Conservation (phyloP, 208 protist genomes). For the Histomonas meleagridis region DNA sequence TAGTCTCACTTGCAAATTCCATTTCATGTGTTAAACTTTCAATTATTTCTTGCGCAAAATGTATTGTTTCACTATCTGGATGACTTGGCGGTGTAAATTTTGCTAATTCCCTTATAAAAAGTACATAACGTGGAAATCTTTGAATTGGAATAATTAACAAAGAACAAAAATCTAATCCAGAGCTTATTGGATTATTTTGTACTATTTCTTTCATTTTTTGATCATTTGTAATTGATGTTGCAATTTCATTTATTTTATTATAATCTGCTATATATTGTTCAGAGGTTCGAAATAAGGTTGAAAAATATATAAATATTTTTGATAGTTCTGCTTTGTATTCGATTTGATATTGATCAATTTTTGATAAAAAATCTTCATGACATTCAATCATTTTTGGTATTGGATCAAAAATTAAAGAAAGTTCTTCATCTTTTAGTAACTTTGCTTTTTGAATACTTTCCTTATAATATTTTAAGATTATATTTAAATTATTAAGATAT, state of each 20-base stretch:
- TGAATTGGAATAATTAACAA: background rate
- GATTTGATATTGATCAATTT: background rate
- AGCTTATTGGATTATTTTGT: background rate
- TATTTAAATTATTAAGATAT: background rate
- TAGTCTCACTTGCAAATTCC: background rate
- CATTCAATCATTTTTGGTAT: background rate
- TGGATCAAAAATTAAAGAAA: background rate
- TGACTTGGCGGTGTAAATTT: background rate
- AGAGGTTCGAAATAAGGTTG: background rate
- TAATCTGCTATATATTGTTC: background rate
- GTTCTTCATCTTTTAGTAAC: background rate
- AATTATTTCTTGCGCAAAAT: background rate
- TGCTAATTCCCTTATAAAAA: background rate
- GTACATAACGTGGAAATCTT: background rate
- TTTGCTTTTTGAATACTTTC: background rate
- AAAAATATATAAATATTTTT: background rate
- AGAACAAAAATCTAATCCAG: background rate
- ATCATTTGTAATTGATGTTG: background rate
- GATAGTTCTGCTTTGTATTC: background rate
- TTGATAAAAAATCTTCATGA: background rate
- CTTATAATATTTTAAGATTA: background rate
- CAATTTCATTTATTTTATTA: background rate
- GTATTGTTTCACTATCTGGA: background rate
- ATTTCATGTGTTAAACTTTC: background rate
- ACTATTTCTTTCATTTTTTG: no score